A percentile compares a stretch with the other conserved stretches of the same genome.
phyloP scores from a whole-genome alignment of 352 stramenopile genomes.

The Hyaloperonospora arabidopsidis region DNA sequence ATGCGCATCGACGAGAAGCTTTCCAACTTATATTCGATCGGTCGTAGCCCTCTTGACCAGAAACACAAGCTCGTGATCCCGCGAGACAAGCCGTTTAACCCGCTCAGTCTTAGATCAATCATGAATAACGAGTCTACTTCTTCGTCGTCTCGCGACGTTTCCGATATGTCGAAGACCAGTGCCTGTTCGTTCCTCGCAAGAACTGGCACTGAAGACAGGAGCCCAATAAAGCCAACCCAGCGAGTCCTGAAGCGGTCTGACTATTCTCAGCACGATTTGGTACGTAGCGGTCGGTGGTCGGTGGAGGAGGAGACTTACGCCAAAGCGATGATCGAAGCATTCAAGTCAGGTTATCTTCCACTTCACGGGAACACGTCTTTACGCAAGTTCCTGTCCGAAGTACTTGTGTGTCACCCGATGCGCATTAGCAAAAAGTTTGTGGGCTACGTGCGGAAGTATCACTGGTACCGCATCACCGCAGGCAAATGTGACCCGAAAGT shows the following conservation, averaged over 20 bases:
- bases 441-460: constrained; percentile 82
- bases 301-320: constrained; percentile 69
- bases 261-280: constrained; percentile 67
- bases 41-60: constrained; percentile 4
- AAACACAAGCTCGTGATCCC: constrained; percentile 6
- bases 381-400: constrained; percentile 81
- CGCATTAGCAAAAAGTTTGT: constrained; percentile 90
- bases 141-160: constrained; percentile 13
- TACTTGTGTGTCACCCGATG: constrained; percentile 83
- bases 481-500: constrained; percentile 50
- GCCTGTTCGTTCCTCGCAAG: constrained; percentile 19
- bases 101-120: constrained; percentile 63
- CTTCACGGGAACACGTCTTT: constrained; percentile 77
- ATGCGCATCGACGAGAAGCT: constrained; percentile 70
- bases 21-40: constrained; percentile 26
- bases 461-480: constrained; percentile 72
- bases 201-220: constrained; percentile 18
- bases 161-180: constrained; percentile 20
- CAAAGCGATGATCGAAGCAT: constrained; percentile 77
- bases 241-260: constrained; percentile 69
- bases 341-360: constrained; percentile 61
- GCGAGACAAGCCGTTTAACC: constrained; percentile 40
- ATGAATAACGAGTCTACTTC: constrained; percentile 51
- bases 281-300: constrained; percentile 65
- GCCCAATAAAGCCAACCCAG: constrained; percentile 33